Conservation (phyloP, 768 basidiomycete genomes). For the Phylloporus scabripes region DNA sequence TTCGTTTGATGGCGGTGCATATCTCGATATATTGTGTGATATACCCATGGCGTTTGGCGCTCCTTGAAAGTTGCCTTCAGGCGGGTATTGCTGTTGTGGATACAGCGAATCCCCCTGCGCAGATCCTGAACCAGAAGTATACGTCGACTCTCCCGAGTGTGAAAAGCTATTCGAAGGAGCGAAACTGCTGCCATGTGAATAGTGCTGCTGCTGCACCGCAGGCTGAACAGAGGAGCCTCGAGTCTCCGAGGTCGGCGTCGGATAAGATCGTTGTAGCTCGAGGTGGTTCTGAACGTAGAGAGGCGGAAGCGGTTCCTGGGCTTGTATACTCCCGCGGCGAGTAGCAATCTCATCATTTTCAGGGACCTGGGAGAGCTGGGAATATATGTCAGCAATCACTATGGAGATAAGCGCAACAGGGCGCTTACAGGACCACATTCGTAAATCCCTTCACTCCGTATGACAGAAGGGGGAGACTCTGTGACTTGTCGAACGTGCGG, state of each 20-base stretch:
- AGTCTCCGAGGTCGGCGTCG: constrained; percentile 16
- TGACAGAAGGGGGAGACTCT: constrained; percentile 16
- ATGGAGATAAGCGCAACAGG: neutral
- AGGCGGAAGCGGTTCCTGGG: constrained; percentile 17
- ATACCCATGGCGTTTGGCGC: constrained; percentile 11
- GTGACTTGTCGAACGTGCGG: constrained; percentile 26
- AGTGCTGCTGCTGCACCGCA: constrained; percentile 14
- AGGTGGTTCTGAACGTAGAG: constrained; percentile 19
- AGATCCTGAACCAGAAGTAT: constrained; percentile 11
- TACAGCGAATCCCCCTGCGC: constrained; percentile 12
- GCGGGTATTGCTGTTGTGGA: constrained; percentile 13
- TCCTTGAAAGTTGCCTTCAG: constrained; percentile 15
- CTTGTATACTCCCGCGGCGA: constrained; percentile 26
- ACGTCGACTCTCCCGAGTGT: constrained; percentile 14
- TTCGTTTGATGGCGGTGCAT: constrained; percentile 15
- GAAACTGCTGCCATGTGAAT: constrained; percentile 12
- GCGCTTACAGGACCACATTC: constrained; percentile 23
- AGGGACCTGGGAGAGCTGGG: constrained; percentile 20
- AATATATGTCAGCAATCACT: constrained; percentile 1
- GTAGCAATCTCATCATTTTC: constrained; percentile 19
- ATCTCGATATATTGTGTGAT: constrained; percentile 14
- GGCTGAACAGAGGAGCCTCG: constrained; percentile 14
- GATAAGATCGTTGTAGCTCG: constrained; percentile 14
- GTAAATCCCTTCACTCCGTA: constrained; percentile 25
- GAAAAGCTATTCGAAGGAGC: constrained; percentile 10